A percentile compares a stretch with the other conserved stretches of the same genome.
Conservation (phyloP, 1,284 basidiomycete species). For the Ceratorhiza oryzae-sativae region DNA sequence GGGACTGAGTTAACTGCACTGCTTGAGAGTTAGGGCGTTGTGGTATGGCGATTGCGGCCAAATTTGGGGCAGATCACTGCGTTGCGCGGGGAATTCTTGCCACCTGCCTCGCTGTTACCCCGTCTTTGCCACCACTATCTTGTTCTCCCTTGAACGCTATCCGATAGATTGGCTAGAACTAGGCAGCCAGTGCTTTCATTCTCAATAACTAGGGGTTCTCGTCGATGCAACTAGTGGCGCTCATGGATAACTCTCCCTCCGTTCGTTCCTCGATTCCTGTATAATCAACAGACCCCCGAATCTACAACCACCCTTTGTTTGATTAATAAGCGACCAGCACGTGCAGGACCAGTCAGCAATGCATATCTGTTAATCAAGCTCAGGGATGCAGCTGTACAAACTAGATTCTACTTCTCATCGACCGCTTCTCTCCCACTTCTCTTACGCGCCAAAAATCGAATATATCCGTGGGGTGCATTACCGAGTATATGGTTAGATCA, state of each 20-base stretch:
- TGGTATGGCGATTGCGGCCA: neutral
- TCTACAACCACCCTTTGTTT: neutral
- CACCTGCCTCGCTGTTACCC: neutral
- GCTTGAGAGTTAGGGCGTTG: neutral
- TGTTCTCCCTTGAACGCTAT: neutral
- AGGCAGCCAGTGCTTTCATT: neutral
- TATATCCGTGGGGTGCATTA: neutral
- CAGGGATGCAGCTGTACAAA: slow-evolving; percentile 20
- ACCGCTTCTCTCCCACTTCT: slow-evolving; percentile 5
- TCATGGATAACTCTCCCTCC: neutral
- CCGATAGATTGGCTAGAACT: neutral
- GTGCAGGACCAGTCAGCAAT: neutral
- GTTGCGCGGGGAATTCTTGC: slow-evolving; percentile 3
- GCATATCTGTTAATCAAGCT: neutral
- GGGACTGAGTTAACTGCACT: neutral
- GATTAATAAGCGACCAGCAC: neutral
- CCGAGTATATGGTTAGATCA: slow-evolving; percentile 25
- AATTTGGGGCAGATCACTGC: too few relatives aligned
- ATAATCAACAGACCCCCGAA: neutral
- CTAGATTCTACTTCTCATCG: neutral
- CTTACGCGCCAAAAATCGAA: slow-evolving; percentile 11
- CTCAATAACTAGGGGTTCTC: neutral
- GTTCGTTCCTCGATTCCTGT: neutral
- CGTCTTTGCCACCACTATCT: neutral
- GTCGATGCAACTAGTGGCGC: neutral